Evolutionary conservation across 2,329 filamentous ascomycete species (phyloP).

Genomic region (Cordyceps javanica): DNA sequence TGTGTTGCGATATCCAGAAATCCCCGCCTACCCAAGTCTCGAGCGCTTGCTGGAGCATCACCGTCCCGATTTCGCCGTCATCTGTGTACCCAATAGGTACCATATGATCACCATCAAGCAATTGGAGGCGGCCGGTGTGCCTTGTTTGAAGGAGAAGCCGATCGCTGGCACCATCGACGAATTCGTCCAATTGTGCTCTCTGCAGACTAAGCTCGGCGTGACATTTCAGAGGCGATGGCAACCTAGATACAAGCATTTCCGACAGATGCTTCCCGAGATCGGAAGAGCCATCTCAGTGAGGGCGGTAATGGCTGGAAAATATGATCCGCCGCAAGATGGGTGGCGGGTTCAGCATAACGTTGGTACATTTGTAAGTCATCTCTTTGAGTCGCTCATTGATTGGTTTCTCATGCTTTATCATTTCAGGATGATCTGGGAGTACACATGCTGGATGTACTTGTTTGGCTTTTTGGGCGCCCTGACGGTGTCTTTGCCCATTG

Average conservation of each 20-base stretch:
- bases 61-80: neutral
- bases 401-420: neutral
- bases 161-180: neutral
- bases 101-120: neutral
- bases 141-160: conserved; percentile 5
- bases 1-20: neutral
- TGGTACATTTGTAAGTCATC: conserved; percentile 3
- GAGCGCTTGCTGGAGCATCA: neutral
- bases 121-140: neutral
- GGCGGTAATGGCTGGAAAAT: neutral
- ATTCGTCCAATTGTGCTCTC: neutral
- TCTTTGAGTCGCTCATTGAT: neutral
- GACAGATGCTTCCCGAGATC: neutral
- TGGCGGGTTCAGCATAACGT: conserved; percentile 2
- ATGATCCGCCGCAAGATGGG: conserved; percentile 1
- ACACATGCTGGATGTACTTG: conserved; percentile 2
- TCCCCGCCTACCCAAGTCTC: neutral
- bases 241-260: neutral
- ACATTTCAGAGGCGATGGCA: conserved; percentile 6
- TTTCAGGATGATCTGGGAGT: conserved; percentile 6
- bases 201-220: neutral
- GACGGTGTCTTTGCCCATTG: neutral
- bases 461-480: conserved; percentile 7
- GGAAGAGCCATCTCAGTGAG: neutral
- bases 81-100: neutral